phyloP scores from a whole-genome alignment of 1,139 yeast genomes.

The Nadsonia starkeyi-henricii region DNA sequence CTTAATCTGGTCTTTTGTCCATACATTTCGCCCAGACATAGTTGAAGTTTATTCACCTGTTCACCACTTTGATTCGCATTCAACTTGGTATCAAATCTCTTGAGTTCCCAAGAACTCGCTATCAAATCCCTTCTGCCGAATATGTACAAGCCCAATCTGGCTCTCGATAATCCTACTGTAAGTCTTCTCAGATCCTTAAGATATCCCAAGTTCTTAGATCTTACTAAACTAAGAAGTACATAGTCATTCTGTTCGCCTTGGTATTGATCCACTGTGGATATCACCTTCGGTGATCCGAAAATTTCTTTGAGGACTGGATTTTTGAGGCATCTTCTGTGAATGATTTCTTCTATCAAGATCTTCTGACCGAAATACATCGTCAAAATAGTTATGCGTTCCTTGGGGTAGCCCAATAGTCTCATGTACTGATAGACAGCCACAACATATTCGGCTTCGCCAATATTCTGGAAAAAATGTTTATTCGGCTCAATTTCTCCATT shows the following conservation, averaged over 20 bases:
- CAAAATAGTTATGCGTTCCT: conserved; percentile 28
- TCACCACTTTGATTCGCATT: conserved; percentile 11
- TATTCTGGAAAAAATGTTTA: conserved; percentile 24
- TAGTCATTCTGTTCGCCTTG: conserved; percentile 21
- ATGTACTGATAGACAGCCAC: conserved; percentile 36
- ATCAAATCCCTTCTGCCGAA: conserved; percentile 19
- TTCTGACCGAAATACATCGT: conserved; percentile 30
- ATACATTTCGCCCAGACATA: conserved; percentile 25
- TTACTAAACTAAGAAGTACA: conserved; percentile 22
- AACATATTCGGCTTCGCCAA: conserved; percentile 43
- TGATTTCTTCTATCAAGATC: conserved; percentile 19
- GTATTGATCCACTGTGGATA: conserved; percentile 19
- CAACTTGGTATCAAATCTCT: conserved; percentile 8
- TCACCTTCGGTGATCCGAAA: conserved; percentile 22
- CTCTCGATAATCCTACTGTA: conserved; percentile 22
- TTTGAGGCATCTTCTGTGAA: conserved; percentile 16
- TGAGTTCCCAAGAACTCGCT: conserved; percentile 10
- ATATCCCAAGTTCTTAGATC: conserved; percentile 14
- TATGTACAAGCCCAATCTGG: conserved; percentile 24
- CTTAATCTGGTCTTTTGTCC: conserved; percentile 12
- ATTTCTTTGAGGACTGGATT: conserved; percentile 7
- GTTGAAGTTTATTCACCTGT: conserved; percentile 13
- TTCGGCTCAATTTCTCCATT: conserved; percentile 21
- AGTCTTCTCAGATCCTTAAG: conserved; percentile 16
- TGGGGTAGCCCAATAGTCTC: conserved; percentile 34